These are phyloP conservation scores for Gracilaria caudata DNA, from an alignment of 23 red algal species.

Conservation along the genomic window DNA sequence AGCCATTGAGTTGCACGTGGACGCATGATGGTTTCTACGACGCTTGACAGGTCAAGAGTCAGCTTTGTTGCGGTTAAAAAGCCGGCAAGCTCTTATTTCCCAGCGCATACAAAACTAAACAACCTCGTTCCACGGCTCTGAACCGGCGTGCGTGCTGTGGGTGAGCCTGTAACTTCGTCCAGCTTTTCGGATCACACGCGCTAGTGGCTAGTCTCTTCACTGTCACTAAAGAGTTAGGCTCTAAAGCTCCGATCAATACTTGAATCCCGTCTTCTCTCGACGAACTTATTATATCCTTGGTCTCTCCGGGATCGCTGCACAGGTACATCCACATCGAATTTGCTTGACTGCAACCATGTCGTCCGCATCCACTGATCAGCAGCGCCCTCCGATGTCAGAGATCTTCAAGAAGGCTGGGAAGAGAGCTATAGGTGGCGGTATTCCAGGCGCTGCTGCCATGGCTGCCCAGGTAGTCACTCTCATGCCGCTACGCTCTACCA, in stretches of 20 bases:
- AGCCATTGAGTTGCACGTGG: neutral
- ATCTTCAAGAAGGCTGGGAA: conserved; percentile 70
- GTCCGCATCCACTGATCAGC: neutral
- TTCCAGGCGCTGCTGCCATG: conserved; percentile 73
- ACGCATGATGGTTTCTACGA: neutral
- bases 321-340: neutral
- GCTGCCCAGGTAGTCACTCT: conserved; percentile 70
- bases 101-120: too few relatives aligned
- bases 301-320: neutral
- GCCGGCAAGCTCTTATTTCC: too few relatives aligned
- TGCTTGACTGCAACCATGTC: conserved; percentile 1
- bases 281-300: neutral
- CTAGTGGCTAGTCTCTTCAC: too few relatives aligned
- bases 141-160: too few relatives aligned
- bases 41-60: too few relatives aligned
- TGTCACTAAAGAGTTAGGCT: too few relatives aligned
- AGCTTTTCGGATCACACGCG: too few relatives aligned
- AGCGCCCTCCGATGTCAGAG: conserved; percentile 35
- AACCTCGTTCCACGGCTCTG: too few relatives aligned
- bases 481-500: conserved; percentile 68
- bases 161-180: too few relatives aligned
- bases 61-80: too few relatives aligned
- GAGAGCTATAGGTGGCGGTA: conserved; percentile 65
- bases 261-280: neutral
- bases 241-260: too few relatives aligned